Conservation (phyloP, 1,284 basidiomycete species). For the Sporisorium scitamineum region DNA sequence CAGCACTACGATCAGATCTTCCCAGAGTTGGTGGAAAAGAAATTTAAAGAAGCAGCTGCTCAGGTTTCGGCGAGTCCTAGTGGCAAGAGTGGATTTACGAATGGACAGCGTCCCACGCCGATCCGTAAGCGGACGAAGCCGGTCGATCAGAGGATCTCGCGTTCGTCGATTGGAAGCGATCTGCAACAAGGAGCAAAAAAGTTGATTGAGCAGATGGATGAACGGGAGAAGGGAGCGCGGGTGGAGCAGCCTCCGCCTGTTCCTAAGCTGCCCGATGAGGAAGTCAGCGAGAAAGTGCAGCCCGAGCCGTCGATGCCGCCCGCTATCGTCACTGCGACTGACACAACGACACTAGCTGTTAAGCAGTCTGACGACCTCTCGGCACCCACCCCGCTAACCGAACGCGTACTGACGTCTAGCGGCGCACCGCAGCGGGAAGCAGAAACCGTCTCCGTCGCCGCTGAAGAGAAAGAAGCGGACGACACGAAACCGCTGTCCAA, state of each 20-base stretch:
- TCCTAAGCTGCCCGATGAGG: not conserved
- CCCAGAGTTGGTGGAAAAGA: constrained; percentile 82
- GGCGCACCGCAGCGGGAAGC: constrained; percentile 15
- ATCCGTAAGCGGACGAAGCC: constrained; percentile 86
- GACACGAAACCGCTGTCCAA: constrained; percentile 51
- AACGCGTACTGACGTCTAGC: constrained; percentile 59
- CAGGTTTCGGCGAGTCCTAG: constrained; percentile 4
- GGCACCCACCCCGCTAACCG: constrained; percentile 69
- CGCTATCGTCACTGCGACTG: constrained; percentile 36
- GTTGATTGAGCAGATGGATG: constrained; percentile 51
- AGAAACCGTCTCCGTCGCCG: constrained; percentile 25
- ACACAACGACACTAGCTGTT: constrained; percentile 68
- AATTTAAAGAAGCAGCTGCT: constrained; percentile 76
- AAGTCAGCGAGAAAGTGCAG: not conserved
- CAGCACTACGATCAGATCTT: constrained; percentile 81
- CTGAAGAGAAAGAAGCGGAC: constrained; percentile 24
- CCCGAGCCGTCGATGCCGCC: constrained; percentile 9
- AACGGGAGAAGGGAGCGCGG: constrained; percentile 11
- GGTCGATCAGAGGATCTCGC: constrained; percentile 77
- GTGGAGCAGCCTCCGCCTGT: not conserved
- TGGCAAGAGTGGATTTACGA: constrained; percentile 1
- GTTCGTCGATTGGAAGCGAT: constrained; percentile 49
- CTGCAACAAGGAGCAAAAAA: constrained; percentile 41
- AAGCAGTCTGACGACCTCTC: constrained; percentile 20
- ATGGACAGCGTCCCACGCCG: constrained; percentile 75